Evolutionary conservation across 73 alveolate species (phyloP).

Genomic region (Diophrys appendiculata): DNA sequence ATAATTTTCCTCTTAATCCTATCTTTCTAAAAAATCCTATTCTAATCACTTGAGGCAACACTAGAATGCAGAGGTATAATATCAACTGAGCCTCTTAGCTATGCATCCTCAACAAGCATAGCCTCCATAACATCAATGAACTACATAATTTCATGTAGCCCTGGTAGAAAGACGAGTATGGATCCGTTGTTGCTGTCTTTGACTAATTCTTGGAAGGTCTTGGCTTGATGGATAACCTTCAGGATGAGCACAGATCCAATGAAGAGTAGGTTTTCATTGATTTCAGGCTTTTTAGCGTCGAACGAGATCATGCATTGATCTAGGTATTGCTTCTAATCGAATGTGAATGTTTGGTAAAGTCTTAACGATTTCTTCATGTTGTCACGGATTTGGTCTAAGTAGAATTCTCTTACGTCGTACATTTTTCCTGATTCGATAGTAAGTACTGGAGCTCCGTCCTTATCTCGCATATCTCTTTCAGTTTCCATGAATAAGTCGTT

Average conservation of each 20-base stretch:
- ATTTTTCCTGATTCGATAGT: not conserved
- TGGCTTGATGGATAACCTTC: conserved; percentile 26
- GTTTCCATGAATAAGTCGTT: not conserved
- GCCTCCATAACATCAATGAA: conserved; percentile 58
- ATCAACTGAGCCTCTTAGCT: too few relatives aligned
- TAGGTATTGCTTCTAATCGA: not conserved
- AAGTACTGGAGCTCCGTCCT: not conserved
- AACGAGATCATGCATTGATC: not conserved
- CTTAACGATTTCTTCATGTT: not conserved
- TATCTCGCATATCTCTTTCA: not conserved
- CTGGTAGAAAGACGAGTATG: conserved; percentile 86
- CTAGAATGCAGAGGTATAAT: conserved; percentile 75
- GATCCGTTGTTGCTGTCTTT: conserved; percentile 53
- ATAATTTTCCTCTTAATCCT: conserved; percentile 83
- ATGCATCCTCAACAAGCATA: too few relatives aligned
- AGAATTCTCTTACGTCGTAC: not conserved
- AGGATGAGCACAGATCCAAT: conserved; percentile 24
- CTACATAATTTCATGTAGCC: conserved; percentile 75
- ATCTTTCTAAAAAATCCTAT: too few relatives aligned
- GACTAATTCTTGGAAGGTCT: conserved; percentile 37
- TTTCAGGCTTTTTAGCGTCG: not conserved
- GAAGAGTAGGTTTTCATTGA: not conserved
- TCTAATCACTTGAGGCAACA: too few relatives aligned
- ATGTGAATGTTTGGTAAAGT: not conserved
- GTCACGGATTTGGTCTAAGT: not conserved